Percentiles rank a stretch among this genome's conserved stretches.
phyloP scores from a whole-genome alignment of 192 early-diverging fungal genomes.

The Coemansia sp. region DNA sequence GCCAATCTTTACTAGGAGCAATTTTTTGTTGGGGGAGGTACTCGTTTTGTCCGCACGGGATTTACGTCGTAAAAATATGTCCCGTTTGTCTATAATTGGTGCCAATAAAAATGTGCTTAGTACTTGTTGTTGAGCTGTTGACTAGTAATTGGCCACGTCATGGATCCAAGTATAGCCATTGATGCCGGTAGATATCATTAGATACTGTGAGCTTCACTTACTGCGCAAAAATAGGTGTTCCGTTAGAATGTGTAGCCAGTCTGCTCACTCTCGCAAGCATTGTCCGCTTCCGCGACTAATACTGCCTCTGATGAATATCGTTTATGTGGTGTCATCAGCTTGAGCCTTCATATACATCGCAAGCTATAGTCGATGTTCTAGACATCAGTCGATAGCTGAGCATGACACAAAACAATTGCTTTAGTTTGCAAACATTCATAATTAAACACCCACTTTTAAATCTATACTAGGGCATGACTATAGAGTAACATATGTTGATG shows the following conservation, averaged over 20 bases:
- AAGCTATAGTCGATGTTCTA: not conserved
- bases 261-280: no score
- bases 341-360: no score
- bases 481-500: slow-evolving; percentile 13
- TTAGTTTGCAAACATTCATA: not conserved
- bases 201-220: not conserved
- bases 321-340: not conserved
- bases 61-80: not conserved
- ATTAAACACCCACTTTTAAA: not conserved
- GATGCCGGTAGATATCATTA: not conserved
- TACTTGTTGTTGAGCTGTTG: not conserved
- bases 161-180: not conserved
- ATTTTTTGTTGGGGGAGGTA: not conserved
- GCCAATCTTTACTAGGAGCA: not conserved
- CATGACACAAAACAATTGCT: not conserved
- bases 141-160: not conserved
- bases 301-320: not conserved
- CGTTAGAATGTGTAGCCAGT: no score
- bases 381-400: not conserved
- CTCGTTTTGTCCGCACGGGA: not conserved
- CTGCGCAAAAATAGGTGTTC: not conserved
- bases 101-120: no score
- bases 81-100: no score
- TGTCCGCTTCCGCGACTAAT: not conserved
- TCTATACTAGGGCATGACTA: not conserved